phyloP scores from a whole-genome alignment of 129 eudicot genomes.

The Chrysanthemum makinoi region DNA sequence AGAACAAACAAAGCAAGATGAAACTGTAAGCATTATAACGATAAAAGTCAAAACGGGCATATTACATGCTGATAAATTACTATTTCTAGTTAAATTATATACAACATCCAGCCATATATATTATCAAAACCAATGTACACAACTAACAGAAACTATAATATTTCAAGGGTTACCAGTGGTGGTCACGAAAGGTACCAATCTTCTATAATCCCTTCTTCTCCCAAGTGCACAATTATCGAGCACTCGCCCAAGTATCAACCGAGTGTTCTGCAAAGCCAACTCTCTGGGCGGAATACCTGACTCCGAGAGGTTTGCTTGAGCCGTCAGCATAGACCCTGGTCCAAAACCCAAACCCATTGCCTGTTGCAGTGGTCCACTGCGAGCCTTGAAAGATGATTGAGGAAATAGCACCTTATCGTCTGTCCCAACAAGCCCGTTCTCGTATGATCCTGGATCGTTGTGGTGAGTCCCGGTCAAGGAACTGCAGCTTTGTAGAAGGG shows the following conservation, averaged over 20 bases:
- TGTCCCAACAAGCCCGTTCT: constrained; percentile 61
- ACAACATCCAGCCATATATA: constrained; percentile 34
- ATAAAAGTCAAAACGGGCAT: constrained; percentile 16
- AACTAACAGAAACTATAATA: constrained; percentile 13
- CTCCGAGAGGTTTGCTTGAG: constrained; percentile 44
- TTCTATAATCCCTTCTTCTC: constrained; percentile 86
- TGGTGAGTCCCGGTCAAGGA: constrained; percentile 72
- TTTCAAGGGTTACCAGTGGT: constrained; percentile 53
- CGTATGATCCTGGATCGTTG: constrained; percentile 51
- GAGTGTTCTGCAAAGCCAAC: constrained; percentile 81
- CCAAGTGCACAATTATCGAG: constrained; percentile 91
- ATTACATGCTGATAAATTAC: constrained; percentile 30
- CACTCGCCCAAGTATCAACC: constrained; percentile 87
- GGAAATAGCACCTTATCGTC: constrained; percentile 85
- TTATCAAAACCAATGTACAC: constrained; percentile 23
- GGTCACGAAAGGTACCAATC: constrained; percentile 88
- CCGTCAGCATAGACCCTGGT: constrained; percentile 40
- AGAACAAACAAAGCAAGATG: neutral
- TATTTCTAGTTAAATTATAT: constrained; percentile 30
- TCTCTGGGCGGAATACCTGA: constrained; percentile 75
- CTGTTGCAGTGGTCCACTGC: constrained; percentile 89
- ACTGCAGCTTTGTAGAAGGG: constrained; percentile 95
- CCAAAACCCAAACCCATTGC: constrained; percentile 73
- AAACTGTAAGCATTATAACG: neutral
- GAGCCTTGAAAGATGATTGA: constrained; percentile 87